Base-by-base conservation (phyloP, 2,329 filamentous ascomycete species). In the Keithomyces neogunnii region DNA sequence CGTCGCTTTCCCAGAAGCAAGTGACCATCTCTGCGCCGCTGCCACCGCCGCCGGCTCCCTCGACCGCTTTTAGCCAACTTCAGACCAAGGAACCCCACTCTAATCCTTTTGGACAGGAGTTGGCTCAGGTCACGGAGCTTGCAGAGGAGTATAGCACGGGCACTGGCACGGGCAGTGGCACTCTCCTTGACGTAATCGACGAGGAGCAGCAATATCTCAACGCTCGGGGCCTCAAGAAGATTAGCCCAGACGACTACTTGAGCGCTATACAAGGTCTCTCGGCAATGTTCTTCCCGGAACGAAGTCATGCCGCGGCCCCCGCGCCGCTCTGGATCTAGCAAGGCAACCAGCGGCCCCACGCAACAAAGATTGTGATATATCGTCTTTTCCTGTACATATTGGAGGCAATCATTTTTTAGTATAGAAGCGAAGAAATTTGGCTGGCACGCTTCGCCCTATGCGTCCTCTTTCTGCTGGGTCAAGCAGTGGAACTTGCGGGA, bases 91-190 rank as follows among this genome's bases (percentile, higher is more conserved):
- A 73, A 31, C 60, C 69, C 45, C 82, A 93, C 19, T 19, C 19
- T 19, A 19, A 19, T 66, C 92, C 92, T 0, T 97, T 97, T 62
- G 89, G 89, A 49, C 84, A 86, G 48, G 93, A 99, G 69, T 75
- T 97, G 49, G 89, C 89, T 51, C 87, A 97, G 69, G 88, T 97
- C 29, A 89, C 90, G 49, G 93, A 97, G 69, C 80, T 96, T 13
- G 92, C 86, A 0, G 93, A 97, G 70, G 91, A 96, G 68, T 92
- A 89, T 59, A 82, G 83, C 42, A 76, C 82, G 32, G 77, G 78
- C 56, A 76, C 81, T 38, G 70, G 76, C 19, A 19, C 19, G 19
- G 19, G 83, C 42, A 76, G 82, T 32, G 77, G 78, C 56, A 76
- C 81, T 38, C 70, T 76, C 55, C 65, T 79, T 53, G 76, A 77